phyloP scores from a whole-genome alignment of 2,329 filamentous ascomycete species.

The Dactylellina drechsleri region DNA sequence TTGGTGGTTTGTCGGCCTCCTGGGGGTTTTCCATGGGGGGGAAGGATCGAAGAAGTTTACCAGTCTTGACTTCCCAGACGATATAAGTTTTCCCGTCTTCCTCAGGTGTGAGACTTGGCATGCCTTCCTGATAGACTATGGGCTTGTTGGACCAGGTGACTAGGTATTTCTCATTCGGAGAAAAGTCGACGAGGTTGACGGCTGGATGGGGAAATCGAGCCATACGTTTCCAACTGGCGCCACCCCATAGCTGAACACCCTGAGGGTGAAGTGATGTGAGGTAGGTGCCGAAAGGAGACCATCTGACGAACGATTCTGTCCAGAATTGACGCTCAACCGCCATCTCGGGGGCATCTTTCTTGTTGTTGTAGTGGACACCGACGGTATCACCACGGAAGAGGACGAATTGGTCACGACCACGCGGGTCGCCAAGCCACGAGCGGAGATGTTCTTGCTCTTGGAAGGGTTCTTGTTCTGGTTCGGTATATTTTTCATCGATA shows the following conservation, averaged over 20 bases:
- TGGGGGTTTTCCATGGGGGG: slow-evolving; percentile 83
- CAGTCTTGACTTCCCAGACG: slow-evolving; percentile 94
- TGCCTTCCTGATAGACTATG: slow-evolving; percentile 89
- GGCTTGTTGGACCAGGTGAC: slow-evolving; percentile 97
- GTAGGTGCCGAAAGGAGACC: slow-evolving; percentile 94
- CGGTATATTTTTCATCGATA: slow-evolving; percentile 87
- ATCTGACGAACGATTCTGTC: slow-evolving; percentile 98
- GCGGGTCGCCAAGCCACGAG: slow-evolving; percentile 89
- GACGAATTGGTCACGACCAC: slow-evolving; percentile 92
- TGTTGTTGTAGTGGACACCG: slow-evolving; percentile 98
- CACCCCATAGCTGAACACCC: slow-evolving; percentile 97
- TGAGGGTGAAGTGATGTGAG: slow-evolving; percentile 94
- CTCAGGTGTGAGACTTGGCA: slow-evolving; percentile 84
- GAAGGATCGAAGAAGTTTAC: slow-evolving; percentile 90
- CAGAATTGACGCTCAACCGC: slow-evolving; percentile 93
- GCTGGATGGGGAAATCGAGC: slow-evolving; percentile 94
- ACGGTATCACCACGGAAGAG: slow-evolving; percentile 93
- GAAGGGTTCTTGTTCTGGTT: slow-evolving; percentile 84
- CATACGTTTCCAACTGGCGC: slow-evolving; percentile 85
- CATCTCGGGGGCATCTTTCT: slow-evolving; percentile 85
- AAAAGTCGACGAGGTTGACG: slow-evolving; percentile 96
- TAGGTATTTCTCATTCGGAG: slow-evolving; percentile 88
- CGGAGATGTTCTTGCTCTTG: slow-evolving; percentile 91
- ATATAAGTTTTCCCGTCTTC: slow-evolving; percentile 99
- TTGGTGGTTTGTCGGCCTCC: slow-evolving; percentile 71